Percentiles rank a stretch among this genome's conserved stretches.
Conservation (phyloP, 345 rosid species). For the Microthlaspi erraticum region DNA sequence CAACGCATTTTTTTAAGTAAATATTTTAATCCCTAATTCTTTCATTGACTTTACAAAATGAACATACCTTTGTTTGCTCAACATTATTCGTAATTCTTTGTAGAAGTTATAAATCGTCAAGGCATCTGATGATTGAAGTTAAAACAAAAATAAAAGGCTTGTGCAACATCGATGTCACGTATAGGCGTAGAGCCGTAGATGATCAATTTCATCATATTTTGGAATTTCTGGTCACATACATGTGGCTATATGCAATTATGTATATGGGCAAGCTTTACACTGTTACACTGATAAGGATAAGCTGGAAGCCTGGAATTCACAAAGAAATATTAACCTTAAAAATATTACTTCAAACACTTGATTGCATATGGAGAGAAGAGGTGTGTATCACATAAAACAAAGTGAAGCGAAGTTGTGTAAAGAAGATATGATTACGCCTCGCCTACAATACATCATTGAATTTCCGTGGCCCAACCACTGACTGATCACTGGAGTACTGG, state of each 20-base stretch:
- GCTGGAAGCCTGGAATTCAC: background rate
- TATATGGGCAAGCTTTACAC: background rate
- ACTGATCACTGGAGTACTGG: conserved; percentile 11
- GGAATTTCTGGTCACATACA: background rate
- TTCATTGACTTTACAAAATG: background rate
- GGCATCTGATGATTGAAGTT: background rate
- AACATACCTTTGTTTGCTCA: background rate
- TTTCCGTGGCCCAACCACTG: conserved; percentile 37
- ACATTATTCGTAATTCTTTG: background rate
- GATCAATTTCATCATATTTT: background rate
- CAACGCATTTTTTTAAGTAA: background rate
- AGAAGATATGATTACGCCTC: conserved; percentile 11
- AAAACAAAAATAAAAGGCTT: no score
- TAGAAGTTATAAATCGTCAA: no score
- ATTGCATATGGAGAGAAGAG: conserved; percentile 18
- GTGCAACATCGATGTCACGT: background rate
- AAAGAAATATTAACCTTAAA: background rate
- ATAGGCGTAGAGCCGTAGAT: background rate
- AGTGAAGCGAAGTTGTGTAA: conserved; percentile 13
- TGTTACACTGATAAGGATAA: background rate
- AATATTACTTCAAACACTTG: conserved; percentile 3
- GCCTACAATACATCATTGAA: conserved; percentile 23
- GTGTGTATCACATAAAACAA: conserved; percentile 21
- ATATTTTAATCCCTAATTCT: background rate
- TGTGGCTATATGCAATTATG: background rate